Percentiles rank a stretch among this genome's conserved stretches.
These are phyloP conservation scores for Geranomyces michiganensis DNA, from an alignment of 192 early-diverging fungal species.

Conservation along the genomic window DNA sequence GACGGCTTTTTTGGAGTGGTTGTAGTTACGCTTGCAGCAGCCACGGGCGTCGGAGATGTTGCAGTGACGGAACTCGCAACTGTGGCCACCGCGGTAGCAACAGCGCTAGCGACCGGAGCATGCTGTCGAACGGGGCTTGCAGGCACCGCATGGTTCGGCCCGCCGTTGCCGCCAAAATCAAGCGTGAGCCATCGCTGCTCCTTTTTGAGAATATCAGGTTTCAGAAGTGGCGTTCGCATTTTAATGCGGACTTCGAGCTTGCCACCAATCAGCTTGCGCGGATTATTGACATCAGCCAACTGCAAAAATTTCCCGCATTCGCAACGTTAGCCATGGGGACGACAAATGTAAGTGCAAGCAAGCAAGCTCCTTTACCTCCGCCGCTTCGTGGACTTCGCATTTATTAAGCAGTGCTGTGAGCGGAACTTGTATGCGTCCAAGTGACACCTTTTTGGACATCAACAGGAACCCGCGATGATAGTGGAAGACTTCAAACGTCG, in stretches of 20 bases:
- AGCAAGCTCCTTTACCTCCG: constrained; percentile 50
- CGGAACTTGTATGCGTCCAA: constrained; percentile 64
- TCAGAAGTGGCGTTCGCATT: constrained; percentile 61
- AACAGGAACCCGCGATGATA: constrained; percentile 57
- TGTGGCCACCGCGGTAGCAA: background rate
- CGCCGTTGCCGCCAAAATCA: constrained; percentile 13
- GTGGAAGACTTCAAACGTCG: constrained; percentile 71
- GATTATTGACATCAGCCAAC: constrained; percentile 62
- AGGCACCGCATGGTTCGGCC: too few species aligned
- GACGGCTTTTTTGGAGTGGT: background rate
- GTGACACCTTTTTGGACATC: constrained; percentile 41
- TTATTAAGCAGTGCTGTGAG: constrained; percentile 64
- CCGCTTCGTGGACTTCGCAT: constrained; percentile 65
- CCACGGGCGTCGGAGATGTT: background rate
- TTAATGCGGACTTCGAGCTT: constrained; percentile 68
- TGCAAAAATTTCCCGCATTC: constrained; percentile 25
- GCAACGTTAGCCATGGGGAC: too few species aligned
- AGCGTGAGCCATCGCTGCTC: constrained; percentile 27
- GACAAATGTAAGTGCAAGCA: too few species aligned
- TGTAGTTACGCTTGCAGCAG: background rate
- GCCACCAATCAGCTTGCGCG: constrained; percentile 67
- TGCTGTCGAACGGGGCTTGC: too few species aligned
- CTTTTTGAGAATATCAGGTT: constrained; percentile 60
- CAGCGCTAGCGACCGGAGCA: too few species aligned
- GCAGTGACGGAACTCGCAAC: background rate